Evolutionary conservation across 768 basidiomycete species (phyloP).

Genomic region (Russula dissimulans): DNA sequence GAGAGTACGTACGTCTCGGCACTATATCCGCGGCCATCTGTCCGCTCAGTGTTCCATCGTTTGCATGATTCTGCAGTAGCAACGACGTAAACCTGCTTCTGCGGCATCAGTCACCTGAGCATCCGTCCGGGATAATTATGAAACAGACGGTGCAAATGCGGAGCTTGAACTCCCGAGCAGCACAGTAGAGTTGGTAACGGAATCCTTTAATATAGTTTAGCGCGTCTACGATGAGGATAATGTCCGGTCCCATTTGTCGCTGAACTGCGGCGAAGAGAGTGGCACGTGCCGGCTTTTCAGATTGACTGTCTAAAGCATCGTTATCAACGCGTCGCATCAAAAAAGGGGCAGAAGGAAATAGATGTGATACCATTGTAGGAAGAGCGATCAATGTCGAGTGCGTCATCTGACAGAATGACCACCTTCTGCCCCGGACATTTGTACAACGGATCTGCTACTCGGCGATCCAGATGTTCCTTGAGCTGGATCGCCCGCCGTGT

Average conservation of each 20-base stretch:
- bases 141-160: slow-evolving; percentile 76
- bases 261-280: slow-evolving; percentile 77
- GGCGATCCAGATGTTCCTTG: slow-evolving; percentile 41
- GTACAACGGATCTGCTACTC: slow-evolving; percentile 42
- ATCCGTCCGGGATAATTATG: background rate
- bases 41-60: slow-evolving; percentile 58
- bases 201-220: slow-evolving; percentile 98
- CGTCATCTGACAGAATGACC: slow-evolving; percentile 63
- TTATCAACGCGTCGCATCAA: background rate
- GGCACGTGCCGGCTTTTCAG: slow-evolving; percentile 85
- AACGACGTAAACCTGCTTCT: slow-evolving; percentile 60
- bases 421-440: slow-evolving; percentile 41
- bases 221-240: slow-evolving; percentile 81
- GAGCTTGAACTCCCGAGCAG: slow-evolving; percentile 78
- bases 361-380: slow-evolving; percentile 61
- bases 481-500: slow-evolving; percentile 62
- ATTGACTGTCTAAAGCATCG: slow-evolving; percentile 46
- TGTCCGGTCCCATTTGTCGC: slow-evolving; percentile 59
- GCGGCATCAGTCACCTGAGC: background rate
- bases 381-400: slow-evolving; percentile 49
- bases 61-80: slow-evolving; percentile 67
- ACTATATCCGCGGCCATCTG: slow-evolving; percentile 43
- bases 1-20: slow-evolving; percentile 54
- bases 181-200: slow-evolving; percentile 96
- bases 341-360: background rate